Conservation (phyloP, 78 protist genomes). For the Polysphondylium violaceum region DNA sequence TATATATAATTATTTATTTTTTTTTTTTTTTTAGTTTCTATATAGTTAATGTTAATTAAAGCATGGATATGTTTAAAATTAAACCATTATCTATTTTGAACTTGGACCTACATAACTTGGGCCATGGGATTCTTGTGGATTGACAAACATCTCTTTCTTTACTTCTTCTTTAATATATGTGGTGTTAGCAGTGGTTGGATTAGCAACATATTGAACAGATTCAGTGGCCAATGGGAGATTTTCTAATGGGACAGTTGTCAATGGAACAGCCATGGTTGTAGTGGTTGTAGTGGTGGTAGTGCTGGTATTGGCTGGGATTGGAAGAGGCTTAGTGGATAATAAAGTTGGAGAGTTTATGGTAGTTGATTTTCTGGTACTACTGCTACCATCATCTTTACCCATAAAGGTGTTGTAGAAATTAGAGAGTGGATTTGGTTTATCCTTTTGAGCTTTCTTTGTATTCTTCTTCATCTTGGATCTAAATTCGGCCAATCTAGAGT, state of each 20-base stretch:
- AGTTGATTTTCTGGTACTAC: not conserved
- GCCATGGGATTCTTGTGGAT: slow-evolving; percentile 2
- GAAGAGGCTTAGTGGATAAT: not conserved
- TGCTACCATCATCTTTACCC: not conserved
- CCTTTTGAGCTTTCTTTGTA: not conserved
- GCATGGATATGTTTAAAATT: too few relatives aligned
- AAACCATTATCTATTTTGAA: slow-evolving; percentile 33
- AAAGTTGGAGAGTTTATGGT: not conserved
- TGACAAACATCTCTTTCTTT: slow-evolving; percentile 1
- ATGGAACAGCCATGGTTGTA: slow-evolving; percentile 17
- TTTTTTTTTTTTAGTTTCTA: slow-evolving; percentile 9
- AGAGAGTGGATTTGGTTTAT: not conserved
- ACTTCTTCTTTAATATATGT: slow-evolving; percentile 20
- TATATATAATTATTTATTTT: not conserved
- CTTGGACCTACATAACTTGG: slow-evolving; percentile 47
- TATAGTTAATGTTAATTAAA: too few relatives aligned
- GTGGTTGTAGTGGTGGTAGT: slow-evolving; percentile 26
- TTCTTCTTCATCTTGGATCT: slow-evolving; percentile 6
- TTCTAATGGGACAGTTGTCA: not conserved
- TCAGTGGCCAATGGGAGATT: slow-evolving; percentile 7
- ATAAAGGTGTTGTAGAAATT: not conserved
- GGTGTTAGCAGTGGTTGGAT: slow-evolving; percentile 8
- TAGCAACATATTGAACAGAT: not conserved
- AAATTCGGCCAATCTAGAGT: not conserved
- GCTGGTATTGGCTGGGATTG: not conserved